Evolutionary conservation across 1,284 basidiomycete species (phyloP).

Genomic region (Boletus mariae): DNA sequence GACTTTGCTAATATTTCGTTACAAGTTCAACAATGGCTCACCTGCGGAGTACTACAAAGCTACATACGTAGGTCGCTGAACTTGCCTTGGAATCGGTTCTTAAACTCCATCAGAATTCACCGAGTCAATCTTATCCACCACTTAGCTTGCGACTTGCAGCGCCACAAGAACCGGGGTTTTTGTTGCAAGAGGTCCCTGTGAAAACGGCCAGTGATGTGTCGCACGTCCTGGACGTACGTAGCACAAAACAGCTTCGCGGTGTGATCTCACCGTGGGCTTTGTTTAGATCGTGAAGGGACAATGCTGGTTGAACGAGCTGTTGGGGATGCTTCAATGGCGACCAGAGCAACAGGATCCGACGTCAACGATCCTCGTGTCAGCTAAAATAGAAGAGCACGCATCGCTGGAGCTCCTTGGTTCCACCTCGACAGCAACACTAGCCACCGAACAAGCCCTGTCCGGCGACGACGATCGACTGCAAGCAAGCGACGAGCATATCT

Average conservation of each 20-base stretch:
- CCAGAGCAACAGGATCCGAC: conserved; percentile 35
- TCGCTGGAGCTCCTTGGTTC: conserved; percentile 27
- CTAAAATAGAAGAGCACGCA: conserved; percentile 39
- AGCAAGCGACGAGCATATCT: no score
- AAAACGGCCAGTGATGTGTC: conserved; percentile 66
- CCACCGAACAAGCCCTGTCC: no score
- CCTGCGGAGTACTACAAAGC: conserved; percentile 38
- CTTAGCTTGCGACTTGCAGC: conserved; percentile 59
- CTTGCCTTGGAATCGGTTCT: conserved; percentile 1
- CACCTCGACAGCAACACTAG: neutral
- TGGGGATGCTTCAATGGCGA: conserved; percentile 56
- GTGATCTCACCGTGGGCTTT: conserved; percentile 1
- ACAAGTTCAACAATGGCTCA: conserved; percentile 26
- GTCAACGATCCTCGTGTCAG: conserved; percentile 32
- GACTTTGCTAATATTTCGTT: conserved; percentile 13
- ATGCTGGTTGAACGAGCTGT: conserved; percentile 71
- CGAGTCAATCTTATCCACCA: conserved; percentile 59
- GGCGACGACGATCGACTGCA: no score
- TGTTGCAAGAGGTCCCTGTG: conserved; percentile 65
- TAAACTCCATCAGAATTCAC: conserved; percentile 48
- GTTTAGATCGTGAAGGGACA: conserved; percentile 71
- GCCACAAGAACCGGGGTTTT: conserved; percentile 69
- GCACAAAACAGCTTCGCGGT: neutral
- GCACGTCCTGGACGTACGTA: conserved; percentile 62
- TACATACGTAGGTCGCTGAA: conserved; percentile 37